Evolutionary conservation across 163 green algal genomes (phyloP).

Genomic region (Scenedesmus sp.): DNA sequence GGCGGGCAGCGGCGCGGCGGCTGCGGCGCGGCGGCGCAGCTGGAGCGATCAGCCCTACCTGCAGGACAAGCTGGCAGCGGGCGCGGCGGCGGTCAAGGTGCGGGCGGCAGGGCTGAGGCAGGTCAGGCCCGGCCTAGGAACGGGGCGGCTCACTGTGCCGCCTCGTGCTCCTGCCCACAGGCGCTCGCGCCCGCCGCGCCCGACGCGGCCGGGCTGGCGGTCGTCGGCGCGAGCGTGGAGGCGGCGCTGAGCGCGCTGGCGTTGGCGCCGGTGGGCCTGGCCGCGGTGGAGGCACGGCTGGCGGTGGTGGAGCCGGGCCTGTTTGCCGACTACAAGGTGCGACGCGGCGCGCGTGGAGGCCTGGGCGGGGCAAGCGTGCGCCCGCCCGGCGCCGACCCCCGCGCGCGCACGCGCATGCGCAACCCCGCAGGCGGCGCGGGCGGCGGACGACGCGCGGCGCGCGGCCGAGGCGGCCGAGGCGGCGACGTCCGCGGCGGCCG

Average conservation of each 20-base stretch:
- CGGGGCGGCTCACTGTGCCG: background rate
- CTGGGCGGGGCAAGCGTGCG: background rate
- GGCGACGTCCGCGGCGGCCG: background rate
- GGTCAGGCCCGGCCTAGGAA: background rate
- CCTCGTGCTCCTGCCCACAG: constrained; percentile 4
- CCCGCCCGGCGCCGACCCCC: background rate
- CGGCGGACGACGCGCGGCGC: background rate
- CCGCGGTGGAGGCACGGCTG: constrained; percentile 11
- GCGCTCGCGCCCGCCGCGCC: background rate
- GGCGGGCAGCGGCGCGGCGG: no score
- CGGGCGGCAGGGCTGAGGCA: background rate
- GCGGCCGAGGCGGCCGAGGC: background rate
- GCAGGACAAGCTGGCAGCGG: constrained; percentile 14
- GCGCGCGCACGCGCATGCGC: background rate
- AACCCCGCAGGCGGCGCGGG: constrained; percentile 1
- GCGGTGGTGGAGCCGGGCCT: constrained; percentile 10
- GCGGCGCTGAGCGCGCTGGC: background rate
- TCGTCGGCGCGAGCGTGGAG: constrained; percentile 10
- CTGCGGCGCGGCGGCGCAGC: background rate
- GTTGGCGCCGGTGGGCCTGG: constrained; percentile 16
- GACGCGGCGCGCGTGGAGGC: background rate
- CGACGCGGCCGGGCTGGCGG: background rate
- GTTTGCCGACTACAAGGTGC: constrained; percentile 13
- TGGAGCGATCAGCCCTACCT: constrained; percentile 29
- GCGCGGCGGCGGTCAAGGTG: constrained; percentile 33